phyloP scores from a whole-genome alignment of 441 rosid species.

The Pelargonium cotyledonis region DNA sequence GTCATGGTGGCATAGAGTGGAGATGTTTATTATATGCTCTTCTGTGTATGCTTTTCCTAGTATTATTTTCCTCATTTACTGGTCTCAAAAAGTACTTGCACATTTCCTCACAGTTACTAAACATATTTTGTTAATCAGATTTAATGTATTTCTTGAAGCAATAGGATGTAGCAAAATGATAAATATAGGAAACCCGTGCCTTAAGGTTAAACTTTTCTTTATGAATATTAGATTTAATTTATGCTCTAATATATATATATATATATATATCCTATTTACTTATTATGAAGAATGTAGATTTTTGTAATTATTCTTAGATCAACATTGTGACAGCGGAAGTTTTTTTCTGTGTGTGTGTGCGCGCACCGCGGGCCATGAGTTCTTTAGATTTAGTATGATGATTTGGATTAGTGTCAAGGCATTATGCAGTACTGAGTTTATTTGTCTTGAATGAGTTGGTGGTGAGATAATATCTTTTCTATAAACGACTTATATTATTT shows the following conservation, averaged over 20 bases:
- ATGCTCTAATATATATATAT: too few species aligned
- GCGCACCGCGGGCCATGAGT: neutral
- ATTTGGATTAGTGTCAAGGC: neutral
- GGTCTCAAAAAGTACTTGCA: too few species aligned
- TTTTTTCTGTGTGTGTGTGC: neutral
- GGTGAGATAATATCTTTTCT: neutral
- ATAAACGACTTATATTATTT: neutral
- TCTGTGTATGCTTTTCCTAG: neutral
- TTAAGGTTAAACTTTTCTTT: too few species aligned
- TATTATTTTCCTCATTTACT: too few species aligned
- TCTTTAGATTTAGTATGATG: neutral
- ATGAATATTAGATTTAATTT: too few species aligned
- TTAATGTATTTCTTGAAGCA: too few species aligned
- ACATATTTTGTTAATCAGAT: too few species aligned
- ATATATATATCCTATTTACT: too few species aligned
- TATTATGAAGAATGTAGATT: too few species aligned
- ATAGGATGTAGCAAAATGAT: too few species aligned
- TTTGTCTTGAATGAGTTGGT: neutral
- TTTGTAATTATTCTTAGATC: neutral
- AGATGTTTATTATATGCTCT: neutral
- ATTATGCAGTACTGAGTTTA: neutral
- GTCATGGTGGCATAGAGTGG: neutral
- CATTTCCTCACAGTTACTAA: too few species aligned
- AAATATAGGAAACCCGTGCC: too few species aligned
- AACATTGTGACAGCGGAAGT: neutral